A percentile compares a stretch with the other conserved stretches of the same genome.
phyloP scores from a whole-genome alignment of 768 basidiomycete species.

The Termitomyces sp. region DNA sequence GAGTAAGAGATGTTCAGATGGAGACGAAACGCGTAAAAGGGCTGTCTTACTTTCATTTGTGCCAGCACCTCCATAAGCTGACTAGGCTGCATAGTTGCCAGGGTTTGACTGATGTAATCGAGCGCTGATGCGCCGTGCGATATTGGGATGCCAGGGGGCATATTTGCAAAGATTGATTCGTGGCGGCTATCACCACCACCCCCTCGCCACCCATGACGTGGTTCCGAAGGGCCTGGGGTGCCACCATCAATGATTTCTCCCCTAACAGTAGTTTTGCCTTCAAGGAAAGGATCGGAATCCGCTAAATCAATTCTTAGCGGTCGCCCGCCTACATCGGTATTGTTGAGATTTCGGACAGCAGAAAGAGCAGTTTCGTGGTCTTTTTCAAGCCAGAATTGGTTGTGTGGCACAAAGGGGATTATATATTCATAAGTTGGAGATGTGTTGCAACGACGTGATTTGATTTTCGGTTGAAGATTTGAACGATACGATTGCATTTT shows the following conservation, averaged over 20 bases:
- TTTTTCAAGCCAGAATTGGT: constrained; percentile 22
- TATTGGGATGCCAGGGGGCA: constrained; percentile 76
- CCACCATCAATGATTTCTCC: constrained; percentile 76
- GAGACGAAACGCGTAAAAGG: constrained; percentile 4
- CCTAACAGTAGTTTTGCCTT: constrained; percentile 83
- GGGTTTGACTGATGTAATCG: constrained; percentile 80
- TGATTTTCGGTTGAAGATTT: neutral
- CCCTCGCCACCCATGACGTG: constrained; percentile 48
- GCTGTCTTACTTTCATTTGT: constrained; percentile 90
- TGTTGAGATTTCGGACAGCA: constrained; percentile 94
- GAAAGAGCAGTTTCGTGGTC: constrained; percentile 96
- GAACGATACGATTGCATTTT: neutral
- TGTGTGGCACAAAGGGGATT: constrained; percentile 1
- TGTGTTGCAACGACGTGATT: neutral
- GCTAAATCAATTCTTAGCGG: constrained; percentile 92
- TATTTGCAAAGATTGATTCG: constrained; percentile 52
- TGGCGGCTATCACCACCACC: constrained; percentile 29
- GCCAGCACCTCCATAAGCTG: constrained; percentile 91
- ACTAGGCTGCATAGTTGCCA: constrained; percentile 76
- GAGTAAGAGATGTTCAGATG: constrained; percentile 2
- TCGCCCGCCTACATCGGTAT: constrained; percentile 86
- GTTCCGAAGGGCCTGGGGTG: constrained; percentile 48
- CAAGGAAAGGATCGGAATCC: constrained; percentile 87
- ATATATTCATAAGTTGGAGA: neutral
- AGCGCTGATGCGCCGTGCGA: constrained; percentile 65